phyloP scores from a whole-genome alignment of 2,329 filamentous ascomycete species.

The Colletotrichum chlorophyti region DNA sequence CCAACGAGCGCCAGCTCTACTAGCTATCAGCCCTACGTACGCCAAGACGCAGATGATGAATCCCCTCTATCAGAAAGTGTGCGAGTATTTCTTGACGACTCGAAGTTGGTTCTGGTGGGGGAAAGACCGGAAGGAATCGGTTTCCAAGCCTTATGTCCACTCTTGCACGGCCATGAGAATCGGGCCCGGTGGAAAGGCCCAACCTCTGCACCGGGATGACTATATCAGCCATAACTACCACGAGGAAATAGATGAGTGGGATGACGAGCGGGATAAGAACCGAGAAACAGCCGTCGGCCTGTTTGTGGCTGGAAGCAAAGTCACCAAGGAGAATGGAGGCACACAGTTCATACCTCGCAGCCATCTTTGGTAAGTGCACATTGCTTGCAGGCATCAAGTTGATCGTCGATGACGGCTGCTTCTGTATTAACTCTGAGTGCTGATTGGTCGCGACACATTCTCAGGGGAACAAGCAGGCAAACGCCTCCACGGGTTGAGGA shows the following conservation, averaged over 20 bases:
- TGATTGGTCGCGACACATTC: too few relatives aligned
- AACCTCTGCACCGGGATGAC: conserved; percentile 38
- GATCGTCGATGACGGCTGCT: too few relatives aligned
- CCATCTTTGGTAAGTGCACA: conserved; percentile 33
- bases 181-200: conserved; percentile 33
- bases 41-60: conserved; percentile 22
- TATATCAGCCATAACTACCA: conserved; percentile 35
- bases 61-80: conserved; percentile 16
- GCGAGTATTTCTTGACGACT: conserved; percentile 17
- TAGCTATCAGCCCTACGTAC: conserved; percentile 19
- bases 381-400: too few relatives aligned
- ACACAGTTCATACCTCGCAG: conserved; percentile 39
- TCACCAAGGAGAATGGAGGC: conserved; percentile 37
- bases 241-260: conserved; percentile 19
- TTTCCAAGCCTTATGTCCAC: conserved; percentile 21
- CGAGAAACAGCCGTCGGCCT: conserved; percentile 36
- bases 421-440: not conserved
- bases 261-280: conserved; percentile 17
- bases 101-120: conserved; percentile 21
- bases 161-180: conserved; percentile 28
- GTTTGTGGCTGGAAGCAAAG: conserved; percentile 36
- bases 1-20: conserved; percentile 19
- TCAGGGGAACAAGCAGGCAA: conserved; percentile 11
- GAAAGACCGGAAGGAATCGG: conserved; percentile 13
- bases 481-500: conserved; percentile 13